Evolutionary conservation across 306 rosid genomes (phyloP), one percentile per base, ranked within the genome.

Genomic region (Acacia crassicarpa): DNA sequence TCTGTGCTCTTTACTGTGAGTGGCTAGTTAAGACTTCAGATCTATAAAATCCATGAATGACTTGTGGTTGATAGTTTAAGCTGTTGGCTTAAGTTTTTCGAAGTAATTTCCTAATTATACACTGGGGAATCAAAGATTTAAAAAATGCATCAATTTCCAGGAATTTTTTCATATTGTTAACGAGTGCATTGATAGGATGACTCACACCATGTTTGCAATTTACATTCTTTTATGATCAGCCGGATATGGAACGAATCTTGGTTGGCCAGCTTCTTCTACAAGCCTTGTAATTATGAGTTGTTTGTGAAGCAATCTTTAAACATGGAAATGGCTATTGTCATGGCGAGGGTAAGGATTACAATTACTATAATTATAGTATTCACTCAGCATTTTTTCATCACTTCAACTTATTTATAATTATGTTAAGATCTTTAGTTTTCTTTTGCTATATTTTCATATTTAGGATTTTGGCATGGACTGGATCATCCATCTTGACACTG

Each of bases 231-330:
- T 74, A 35, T 85, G 65, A 82, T 81, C 87, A 93, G 99, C 78
- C 98, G 98, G 81, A 95, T 95, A 78, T 95, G 99, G 98, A 95
- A 95, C 4, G 99, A 95, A 89, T 91, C 97, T 77, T 95, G 97
- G 99, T 81, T 95, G 89, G 82, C 97, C n/a, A 90, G 89, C 86
- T 95, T 95, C 91, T 95, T 95, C 91, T 93, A 92, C 89, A 95
- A 95, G 85, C 99, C 99, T 10, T 95, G 98, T 81, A 95, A 95
- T 83, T 85, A 95, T 79, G 99, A 95, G 88, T 89, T 95, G 88
- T 95, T 95, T 85, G 99, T 93, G 92, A 95, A 95, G 91, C 98
- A 93, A 80, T 89, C 98, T 65, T 88, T 95, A 61, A 95, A 95
- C 83, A 95, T 95, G 99, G 99, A 95, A 89, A 95, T 93, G 98